Conservation (phyloP, 108 stramenopile species). For the Cyclotella atomus region DNA sequence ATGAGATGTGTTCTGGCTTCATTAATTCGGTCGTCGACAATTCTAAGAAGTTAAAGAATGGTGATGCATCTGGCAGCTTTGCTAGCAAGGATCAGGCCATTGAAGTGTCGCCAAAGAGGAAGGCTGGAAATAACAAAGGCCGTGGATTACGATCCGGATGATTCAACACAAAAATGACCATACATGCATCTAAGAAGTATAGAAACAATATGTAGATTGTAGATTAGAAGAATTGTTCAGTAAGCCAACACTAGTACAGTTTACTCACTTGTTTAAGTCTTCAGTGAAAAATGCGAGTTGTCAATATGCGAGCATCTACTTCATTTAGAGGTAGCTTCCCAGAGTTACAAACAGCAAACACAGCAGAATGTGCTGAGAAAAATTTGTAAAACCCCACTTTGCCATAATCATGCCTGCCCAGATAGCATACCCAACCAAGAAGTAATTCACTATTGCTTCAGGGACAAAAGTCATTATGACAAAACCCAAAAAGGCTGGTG, state of each 20-base stretch:
- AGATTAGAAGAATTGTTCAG: background rate
- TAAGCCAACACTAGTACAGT: no score
- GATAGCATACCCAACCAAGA: conserved; percentile 52
- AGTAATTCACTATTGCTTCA: conserved; percentile 58
- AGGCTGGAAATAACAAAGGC: background rate
- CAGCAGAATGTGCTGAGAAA: conserved; percentile 69
- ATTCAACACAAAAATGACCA: background rate
- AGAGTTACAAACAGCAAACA: conserved; percentile 63
- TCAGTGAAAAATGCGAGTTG: background rate
- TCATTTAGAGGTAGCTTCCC: conserved; percentile 59
- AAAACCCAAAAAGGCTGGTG: conserved; percentile 62
- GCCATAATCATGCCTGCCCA: conserved; percentile 50
- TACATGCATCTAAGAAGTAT: background rate
- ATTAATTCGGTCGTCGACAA: background rate
- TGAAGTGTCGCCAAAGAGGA: background rate
- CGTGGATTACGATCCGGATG: background rate
- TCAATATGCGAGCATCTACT: background rate
- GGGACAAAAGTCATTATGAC: conserved; percentile 60
- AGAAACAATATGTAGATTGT: background rate
- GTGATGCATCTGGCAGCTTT: background rate
- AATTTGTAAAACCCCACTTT: conserved; percentile 65
- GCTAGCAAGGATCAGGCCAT: background rate
- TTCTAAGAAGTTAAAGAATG: background rate
- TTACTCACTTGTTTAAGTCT: background rate
- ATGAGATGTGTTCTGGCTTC: conserved; percentile 1